Conservation (phyloP, 2,329 filamentous ascomycete species). For the Cytospora piceae region DNA sequence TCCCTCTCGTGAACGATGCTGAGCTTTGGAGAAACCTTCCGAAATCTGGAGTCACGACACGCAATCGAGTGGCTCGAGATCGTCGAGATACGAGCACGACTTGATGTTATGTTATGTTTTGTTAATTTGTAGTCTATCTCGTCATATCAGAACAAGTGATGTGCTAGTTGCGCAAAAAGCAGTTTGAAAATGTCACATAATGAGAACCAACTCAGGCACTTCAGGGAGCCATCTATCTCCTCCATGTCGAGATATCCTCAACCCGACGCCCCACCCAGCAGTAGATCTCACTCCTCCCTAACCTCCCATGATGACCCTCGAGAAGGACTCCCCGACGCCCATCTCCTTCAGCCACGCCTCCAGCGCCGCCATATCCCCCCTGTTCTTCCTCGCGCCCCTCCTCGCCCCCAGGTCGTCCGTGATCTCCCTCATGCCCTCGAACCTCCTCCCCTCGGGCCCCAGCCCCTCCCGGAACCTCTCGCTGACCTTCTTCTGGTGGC, state of each 20-base stretch:
- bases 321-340: slow-evolving; percentile 49
- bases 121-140: neutral
- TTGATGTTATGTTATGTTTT: neutral
- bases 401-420: slow-evolving; percentile 53
- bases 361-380: slow-evolving; percentile 57
- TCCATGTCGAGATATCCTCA: neutral
- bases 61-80: neutral
- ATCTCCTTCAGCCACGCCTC: slow-evolving; percentile 52
- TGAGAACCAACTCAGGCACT: neutral
- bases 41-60: neutral
- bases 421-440: slow-evolving; percentile 61
- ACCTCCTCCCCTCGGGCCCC: slow-evolving; percentile 42
- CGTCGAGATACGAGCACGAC: neutral
- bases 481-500: slow-evolving; percentile 65
- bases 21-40: neutral
- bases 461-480: slow-evolving; percentile 53
- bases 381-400: slow-evolving; percentile 52
- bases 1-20: neutral
- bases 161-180: neutral
- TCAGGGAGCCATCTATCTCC: too few relatives aligned
- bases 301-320: slow-evolving; percentile 43
- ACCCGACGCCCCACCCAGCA: neutral
- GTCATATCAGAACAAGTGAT: neutral
- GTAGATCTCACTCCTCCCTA: neutral
- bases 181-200: neutral